Evolutionary conservation across 2,329 filamentous ascomycete species (phyloP).

Genomic region (Chaetothyriales sp.): DNA sequence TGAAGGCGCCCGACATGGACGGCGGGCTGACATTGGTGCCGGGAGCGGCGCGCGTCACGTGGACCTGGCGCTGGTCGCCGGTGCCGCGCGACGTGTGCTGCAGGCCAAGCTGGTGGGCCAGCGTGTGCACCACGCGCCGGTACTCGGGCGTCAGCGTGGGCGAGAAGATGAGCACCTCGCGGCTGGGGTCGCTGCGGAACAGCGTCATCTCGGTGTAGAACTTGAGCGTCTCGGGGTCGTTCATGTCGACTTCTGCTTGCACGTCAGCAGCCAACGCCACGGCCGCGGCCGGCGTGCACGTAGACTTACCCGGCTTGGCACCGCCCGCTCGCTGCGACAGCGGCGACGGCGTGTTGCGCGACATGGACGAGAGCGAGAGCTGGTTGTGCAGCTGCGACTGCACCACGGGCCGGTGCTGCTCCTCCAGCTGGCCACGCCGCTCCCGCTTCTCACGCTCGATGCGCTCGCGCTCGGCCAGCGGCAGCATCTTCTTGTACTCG

Average conservation of each 20-base stretch:
- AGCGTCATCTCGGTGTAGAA: conserved; percentile 84
- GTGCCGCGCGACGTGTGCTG: conserved; percentile 82
- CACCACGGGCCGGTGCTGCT: conserved; percentile 72
- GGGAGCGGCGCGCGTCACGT: conserved; percentile 53
- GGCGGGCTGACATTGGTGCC: conserved; percentile 46
- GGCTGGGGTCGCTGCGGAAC: conserved; percentile 66
- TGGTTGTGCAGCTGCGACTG: conserved; percentile 61
- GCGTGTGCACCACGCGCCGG: conserved; percentile 78
- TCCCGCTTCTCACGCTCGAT: conserved; percentile 97
- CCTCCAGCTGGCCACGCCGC: conserved; percentile 86
- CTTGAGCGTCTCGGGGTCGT: conserved; percentile 72
- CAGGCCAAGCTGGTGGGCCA: conserved; percentile 89
- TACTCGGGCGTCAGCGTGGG: conserved; percentile 67
- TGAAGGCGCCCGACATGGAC: conserved; percentile 35
- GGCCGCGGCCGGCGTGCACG: conserved; percentile 2
- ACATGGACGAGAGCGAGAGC: conserved; percentile 67
- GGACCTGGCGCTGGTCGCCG: conserved; percentile 76
- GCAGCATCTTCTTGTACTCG: conserved; percentile 99
- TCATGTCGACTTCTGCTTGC: conserved; percentile 64
- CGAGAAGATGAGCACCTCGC: conserved; percentile 75
- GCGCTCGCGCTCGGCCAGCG: conserved; percentile 80
- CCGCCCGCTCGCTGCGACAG: conserved; percentile 36
- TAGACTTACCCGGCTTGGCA: conserved; percentile 30
- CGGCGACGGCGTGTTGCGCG: conserved; percentile 53
- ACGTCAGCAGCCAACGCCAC: conserved; percentile 16